phyloP scores from a whole-genome alignment of 148 eudicot species.

The Dysphania ambrosioides region DNA sequence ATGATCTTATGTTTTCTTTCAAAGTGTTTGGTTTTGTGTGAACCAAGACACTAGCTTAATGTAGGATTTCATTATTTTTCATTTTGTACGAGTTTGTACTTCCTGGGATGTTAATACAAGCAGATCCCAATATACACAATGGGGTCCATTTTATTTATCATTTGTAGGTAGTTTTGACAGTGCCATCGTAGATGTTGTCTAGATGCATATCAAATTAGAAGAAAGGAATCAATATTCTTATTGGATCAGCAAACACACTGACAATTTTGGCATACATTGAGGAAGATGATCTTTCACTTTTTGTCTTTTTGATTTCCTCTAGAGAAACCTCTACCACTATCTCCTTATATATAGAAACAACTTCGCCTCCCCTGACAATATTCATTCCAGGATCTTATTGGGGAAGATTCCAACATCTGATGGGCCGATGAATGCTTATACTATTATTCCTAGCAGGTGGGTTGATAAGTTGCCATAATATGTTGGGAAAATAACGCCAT shows the following conservation, averaged over 20 bases:
- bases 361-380: conserved; percentile 45
- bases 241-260: conserved; percentile 4
- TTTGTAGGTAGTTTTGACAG: not conserved
- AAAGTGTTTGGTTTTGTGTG: not conserved
- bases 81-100: not conserved
- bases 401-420: conserved; percentile 91
- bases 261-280: not conserved
- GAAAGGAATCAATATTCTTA: not conserved
- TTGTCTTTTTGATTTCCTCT: conserved; percentile 15
- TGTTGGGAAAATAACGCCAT: conserved; percentile 32
- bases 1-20: not conserved
- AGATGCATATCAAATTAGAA: not conserved
- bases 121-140: not conserved
- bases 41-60: not conserved
- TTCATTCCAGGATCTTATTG: conserved; percentile 91
- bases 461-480: conserved; percentile 61
- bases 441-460: conserved; percentile 86
- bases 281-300: conserved; percentile 1
- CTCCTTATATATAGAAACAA: conserved; percentile 30
- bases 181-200: not conserved
- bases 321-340: conserved; percentile 13
- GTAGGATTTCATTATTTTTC: not conserved
- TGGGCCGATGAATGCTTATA: conserved; percentile 80
- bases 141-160: not conserved
- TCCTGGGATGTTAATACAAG: not conserved